These are phyloP conservation scores for Gillenia trifoliata DNA, from an alignment of 306 rosid genomes.

Conservation along the genomic window DNA sequence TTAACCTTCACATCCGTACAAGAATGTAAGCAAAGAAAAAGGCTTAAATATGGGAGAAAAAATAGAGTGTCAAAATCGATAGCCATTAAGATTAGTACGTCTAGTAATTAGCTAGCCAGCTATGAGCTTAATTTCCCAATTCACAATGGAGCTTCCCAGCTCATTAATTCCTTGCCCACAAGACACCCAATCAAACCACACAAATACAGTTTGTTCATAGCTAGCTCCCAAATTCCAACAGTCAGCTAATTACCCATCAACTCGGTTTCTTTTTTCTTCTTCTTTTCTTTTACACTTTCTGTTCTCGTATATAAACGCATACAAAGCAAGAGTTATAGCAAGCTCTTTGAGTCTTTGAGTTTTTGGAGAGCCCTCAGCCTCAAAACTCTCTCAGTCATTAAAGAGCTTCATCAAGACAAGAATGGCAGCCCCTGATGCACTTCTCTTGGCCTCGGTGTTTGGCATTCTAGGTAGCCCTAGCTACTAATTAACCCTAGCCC, in stretches of 20 bases:
- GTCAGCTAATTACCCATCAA: background rate
- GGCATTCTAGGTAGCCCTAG: constrained; percentile 38
- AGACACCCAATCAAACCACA: background rate
- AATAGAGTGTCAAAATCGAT: too few species aligned
- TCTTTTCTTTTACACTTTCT: background rate
- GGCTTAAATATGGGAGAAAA: too few species aligned
- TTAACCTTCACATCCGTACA: too few species aligned
- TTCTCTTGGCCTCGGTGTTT: constrained; percentile 28
- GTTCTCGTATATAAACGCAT: background rate
- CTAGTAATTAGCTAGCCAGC: background rate
- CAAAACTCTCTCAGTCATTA: background rate
- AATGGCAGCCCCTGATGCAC: constrained; percentile 19
- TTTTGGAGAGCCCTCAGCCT: background rate
- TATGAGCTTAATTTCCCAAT: background rate
- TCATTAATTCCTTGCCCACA: background rate
- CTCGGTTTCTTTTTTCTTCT: background rate
- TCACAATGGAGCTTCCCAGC: background rate
- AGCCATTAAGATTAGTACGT: too few species aligned
- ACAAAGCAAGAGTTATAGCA: background rate
- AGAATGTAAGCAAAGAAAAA: too few species aligned
- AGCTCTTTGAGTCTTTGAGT: constrained; percentile 10
- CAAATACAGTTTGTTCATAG: background rate
- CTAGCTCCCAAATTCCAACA: background rate
- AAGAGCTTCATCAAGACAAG: constrained; percentile 4
- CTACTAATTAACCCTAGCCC: background rate